These are phyloP conservation scores for Flaveria brownii DNA, from an alignment of 129 eudicot species.

Conservation along the genomic window DNA sequence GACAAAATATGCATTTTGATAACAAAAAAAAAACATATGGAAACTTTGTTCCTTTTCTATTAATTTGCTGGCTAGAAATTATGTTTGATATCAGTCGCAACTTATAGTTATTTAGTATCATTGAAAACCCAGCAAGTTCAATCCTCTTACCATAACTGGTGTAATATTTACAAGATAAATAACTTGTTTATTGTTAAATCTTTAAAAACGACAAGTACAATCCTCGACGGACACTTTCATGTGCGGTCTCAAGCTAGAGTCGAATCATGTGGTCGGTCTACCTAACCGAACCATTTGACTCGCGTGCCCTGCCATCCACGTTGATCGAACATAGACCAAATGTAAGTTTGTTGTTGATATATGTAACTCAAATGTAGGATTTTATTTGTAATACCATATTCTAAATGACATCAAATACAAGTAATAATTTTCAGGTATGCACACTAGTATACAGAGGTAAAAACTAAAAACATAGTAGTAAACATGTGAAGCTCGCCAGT, in stretches of 20 bases:
- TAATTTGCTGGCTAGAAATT: no score
- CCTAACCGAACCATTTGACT: not conserved
- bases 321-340: not conserved
- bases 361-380: not conserved
- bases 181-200: no score
- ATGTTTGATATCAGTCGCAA: no score
- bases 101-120: no score
- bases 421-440: slow-evolving; percentile 35
- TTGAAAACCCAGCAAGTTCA: no score
- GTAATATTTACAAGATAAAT: no score
- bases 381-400: not conserved
- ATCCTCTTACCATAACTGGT: no score
- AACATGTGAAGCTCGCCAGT: slow-evolving; percentile 2
- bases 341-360: not conserved
- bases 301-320: slow-evolving; percentile 3
- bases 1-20: no score
- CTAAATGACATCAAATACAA: slow-evolving; percentile 10
- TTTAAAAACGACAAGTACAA: no score
- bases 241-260: slow-evolving; percentile 15
- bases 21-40: no score
- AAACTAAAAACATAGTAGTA: not conserved
- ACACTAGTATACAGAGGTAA: slow-evolving; percentile 37
- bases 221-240: not conserved
- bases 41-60: no score
- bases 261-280: no score